A percentile compares a stretch with the other conserved stretches of the same genome.
These are phyloP conservation scores for Diphasiastrum complanatum DNA, from an alignment of 83 land plant genomes.

Conservation along the genomic window DNA sequence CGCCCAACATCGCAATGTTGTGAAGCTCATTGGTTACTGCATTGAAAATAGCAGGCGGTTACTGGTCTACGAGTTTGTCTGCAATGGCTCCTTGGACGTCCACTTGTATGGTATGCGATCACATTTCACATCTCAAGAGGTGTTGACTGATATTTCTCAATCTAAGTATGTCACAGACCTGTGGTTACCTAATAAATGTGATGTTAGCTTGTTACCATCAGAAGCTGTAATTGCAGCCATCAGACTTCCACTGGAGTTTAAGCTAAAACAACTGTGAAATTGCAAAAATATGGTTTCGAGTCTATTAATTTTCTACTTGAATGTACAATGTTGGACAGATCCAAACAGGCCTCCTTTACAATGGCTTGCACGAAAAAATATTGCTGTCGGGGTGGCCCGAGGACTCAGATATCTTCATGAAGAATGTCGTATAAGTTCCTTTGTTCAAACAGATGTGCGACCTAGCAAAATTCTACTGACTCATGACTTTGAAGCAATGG, in stretches of 20 bases:
- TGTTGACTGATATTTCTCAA: background rate
- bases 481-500: conserved; percentile 87
- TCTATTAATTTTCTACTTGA: too few species aligned
- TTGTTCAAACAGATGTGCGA: conserved; percentile 80
- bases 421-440: conserved; percentile 85
- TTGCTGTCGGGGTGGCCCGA: conserved; percentile 78
- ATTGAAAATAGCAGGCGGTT: conserved; percentile 59
- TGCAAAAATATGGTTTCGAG: too few species aligned
- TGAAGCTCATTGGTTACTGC: conserved; percentile 75
- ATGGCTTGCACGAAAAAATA: conserved; percentile 69
- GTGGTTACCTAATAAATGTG: too few species aligned
- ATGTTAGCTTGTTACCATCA: too few species aligned
- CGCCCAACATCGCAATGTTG: conserved; percentile 87
- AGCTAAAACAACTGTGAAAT: too few species aligned
- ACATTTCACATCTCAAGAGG: too few species aligned
- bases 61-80: conserved; percentile 76
- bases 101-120: conserved; percentile 71
- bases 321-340: conserved; percentile 22
- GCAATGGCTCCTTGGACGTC: conserved; percentile 75
- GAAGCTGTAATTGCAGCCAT: too few species aligned
- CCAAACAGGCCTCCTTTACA: conserved; percentile 33
- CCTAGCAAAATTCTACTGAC: conserved; percentile 84
- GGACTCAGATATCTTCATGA: conserved; percentile 87
- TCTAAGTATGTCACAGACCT: too few species aligned
- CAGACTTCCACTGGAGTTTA: too few species aligned